Percentiles rank a stretch among this genome's conserved stretches.
These are phyloP conservation scores for Ophiostoma tasmaniense DNA, from an alignment of 2,329 filamentous ascomycete species.

Conservation along the genomic window DNA sequence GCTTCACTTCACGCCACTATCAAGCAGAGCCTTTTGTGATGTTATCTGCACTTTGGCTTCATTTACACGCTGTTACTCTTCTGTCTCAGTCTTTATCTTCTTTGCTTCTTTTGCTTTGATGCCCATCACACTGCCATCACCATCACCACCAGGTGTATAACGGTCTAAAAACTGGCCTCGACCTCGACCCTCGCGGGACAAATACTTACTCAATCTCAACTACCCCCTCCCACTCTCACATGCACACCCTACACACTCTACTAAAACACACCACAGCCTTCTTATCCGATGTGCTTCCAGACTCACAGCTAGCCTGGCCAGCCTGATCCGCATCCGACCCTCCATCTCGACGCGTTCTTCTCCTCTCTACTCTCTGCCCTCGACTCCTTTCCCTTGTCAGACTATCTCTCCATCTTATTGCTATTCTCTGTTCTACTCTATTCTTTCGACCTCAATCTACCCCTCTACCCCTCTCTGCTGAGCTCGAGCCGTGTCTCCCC, in stretches of 20 bases:
- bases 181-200: neutral
- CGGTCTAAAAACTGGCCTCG: neutral
- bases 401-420: neutral
- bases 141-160: neutral
- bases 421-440: neutral
- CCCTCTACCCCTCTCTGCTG: slow-evolving; percentile 3
- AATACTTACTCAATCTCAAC: neutral
- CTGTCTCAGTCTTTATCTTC: neutral
- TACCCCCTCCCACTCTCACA: slow-evolving; percentile 5
- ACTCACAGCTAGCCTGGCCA: slow-evolving; percentile 4
- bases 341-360: slow-evolving; percentile 5
- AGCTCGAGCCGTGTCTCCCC: slow-evolving; percentile 1
- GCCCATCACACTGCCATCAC: neutral
- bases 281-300: slow-evolving; percentile 9
- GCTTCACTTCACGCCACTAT: slow-evolving; percentile 1
- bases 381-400: slow-evolving; percentile 4
- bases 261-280: slow-evolving; percentile 6
- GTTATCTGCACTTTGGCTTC: too few species aligned
- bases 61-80: too few species aligned
- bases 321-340: slow-evolving; percentile 8
- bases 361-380: slow-evolving; percentile 6
- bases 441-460: neutral
- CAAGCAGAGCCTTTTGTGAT: neutral
- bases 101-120: neutral
- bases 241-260: slow-evolving; percentile 2